Evolutionary conservation across 768 basidiomycete genomes (phyloP).

Genomic region (Pleurotus ostreatus): DNA sequence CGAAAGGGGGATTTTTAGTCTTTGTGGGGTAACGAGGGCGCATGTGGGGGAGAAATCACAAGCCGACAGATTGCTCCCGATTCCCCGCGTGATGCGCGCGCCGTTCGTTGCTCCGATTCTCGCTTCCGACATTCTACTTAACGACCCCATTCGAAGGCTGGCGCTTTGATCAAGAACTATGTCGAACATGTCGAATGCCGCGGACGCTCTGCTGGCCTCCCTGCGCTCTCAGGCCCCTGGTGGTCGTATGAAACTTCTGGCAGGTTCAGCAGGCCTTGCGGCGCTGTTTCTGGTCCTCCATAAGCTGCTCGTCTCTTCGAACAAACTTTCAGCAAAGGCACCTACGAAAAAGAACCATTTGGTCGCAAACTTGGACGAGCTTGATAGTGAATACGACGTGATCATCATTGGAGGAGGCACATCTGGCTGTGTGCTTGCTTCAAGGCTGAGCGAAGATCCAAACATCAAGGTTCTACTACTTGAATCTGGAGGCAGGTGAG

Average conservation of each 20-base stretch:
- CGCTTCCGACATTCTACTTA: too few relatives aligned
- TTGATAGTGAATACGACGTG: constrained; percentile 30
- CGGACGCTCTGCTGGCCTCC: neutral
- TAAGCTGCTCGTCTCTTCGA: neutral
- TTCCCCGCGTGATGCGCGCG: too few relatives aligned
- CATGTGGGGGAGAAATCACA: too few relatives aligned
- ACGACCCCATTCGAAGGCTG: too few relatives aligned
- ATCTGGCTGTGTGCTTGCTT: constrained; percentile 57
- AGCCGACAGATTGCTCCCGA: too few relatives aligned
- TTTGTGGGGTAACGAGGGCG: too few relatives aligned
- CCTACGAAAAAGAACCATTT: neutral
- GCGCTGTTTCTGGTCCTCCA: constrained; percentile 9
- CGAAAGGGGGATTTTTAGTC: too few relatives aligned
- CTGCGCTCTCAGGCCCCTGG: neutral
- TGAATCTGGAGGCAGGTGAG: constrained; percentile 60
- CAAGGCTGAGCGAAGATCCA: constrained; percentile 55
- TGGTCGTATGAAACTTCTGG: neutral
- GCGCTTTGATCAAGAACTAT: too few relatives aligned
- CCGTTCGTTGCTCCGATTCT: too few relatives aligned
- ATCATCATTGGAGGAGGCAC: constrained; percentile 61
- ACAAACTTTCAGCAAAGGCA: neutral
- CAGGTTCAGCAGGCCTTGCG: constrained; percentile 10
- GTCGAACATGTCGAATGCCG: neutral
- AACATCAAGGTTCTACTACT: constrained; percentile 49
- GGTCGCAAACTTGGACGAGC: constrained; percentile 23